Evolutionary conservation across 306 rosid genomes (phyloP), one percentile per base, ranked within the genome.

Genomic region (Senna siamea): DNA sequence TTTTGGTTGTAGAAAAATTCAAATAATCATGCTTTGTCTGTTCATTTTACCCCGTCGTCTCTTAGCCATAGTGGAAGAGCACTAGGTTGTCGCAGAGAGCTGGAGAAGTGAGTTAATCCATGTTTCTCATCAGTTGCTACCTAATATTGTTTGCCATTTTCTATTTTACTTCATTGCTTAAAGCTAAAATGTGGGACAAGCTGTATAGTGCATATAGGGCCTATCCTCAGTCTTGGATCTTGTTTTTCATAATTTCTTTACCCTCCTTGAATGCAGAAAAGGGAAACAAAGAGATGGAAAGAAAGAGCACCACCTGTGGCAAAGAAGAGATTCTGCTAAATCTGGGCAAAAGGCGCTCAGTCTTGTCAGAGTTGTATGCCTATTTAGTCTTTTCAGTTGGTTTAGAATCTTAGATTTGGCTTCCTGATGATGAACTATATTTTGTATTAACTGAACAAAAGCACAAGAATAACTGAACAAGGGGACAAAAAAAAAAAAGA

Each of bases 341-440:
- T 91, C 93, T 69, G 98, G 97, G 70, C 94, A 89, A 79, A 93
- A 93, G 79, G 97, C 97, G 6, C 86, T 93, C 53, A 68, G 74
- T 81, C 98, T 93, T 66, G 70, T 93, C 70, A 86, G 84, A 85
- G 78, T 72, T 78, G 98, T 93, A 81, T 58, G 94, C 78, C 48
- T 37, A 22, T 18, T 18, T 40, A 38, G 30, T 57, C 17, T 30
- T 20, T 66, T 48, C 55, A 62, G 76, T 68, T 70, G 17, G 52
- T 76, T 67, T 7, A 32, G 59, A 61, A 65, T 71, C 2, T 65
- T 46, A n/a, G 26, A 34, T 41, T 34, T 43, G 58, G 28, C 41
- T 17, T 23, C n/a, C 37, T 17, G 2, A 35, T 40, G 28, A 40
- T 34, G 72, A 26, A 46, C 43, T 12, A 30, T 52, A n/a, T 32